Base-by-base conservation (phyloP, 139 green algal genomes). In the Closterium sp. region DNA sequence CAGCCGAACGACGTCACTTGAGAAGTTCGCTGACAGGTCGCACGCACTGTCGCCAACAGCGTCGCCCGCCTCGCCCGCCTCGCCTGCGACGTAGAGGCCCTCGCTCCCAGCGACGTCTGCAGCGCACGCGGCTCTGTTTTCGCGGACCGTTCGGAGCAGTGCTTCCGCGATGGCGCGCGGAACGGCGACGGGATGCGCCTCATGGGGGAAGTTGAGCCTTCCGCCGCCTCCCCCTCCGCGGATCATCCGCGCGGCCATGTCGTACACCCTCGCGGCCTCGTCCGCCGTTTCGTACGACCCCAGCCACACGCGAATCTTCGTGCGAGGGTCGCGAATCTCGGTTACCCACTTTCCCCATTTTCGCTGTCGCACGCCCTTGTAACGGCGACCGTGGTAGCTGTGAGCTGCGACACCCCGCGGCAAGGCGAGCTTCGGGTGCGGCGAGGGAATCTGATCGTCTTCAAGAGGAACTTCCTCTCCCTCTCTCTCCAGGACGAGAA, bases 271-370 rank as follows among this genome's bases (percentile, higher is more conserved):
- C 83, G 83, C 83, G 16, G 83, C 83, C 16, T 86, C 83, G 21
- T 86, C 83, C 30, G 83, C 30, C 19, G 83, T 34, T 32, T 86
- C 83, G 83, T 86, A 86, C n/a, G n/a, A 34, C 7, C 83, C 83
- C 30, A 86, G 83, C 83, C 83, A 86, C 30, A 86, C 30, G 83
- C 83, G 83, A 33, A 32, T 86, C 30, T 33, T 32, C 83, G n/a
- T 86, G 83, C 83, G 83, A 32, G 83, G 83, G 30, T 86, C 83
- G 83, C 83, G 83, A 33, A 86, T 86, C 83, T 86, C 83, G 8
- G 83, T 34, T 32, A 86, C 83, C 83, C 83, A 86, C 83, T 86
- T 86, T 21, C 83, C 83, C 83, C 83, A 86, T 33, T 86, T 86
- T 32, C 83, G 83, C 83, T 86, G 83, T 33, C 83, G 83, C 83